phyloP scores from a whole-genome alignment of 805 yeast species.

The Candida alai region DNA sequence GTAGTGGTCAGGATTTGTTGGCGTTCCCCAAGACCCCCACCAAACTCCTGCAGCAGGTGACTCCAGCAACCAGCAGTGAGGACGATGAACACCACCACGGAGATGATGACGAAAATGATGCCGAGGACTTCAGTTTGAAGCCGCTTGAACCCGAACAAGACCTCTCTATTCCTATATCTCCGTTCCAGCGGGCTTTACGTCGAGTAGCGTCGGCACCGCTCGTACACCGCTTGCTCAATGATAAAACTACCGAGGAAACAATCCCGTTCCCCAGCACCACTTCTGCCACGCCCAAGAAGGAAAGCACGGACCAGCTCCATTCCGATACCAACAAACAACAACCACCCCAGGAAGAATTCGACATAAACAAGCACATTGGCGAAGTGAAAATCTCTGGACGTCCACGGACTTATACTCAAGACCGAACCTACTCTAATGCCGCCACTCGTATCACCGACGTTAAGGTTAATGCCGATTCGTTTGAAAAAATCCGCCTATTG shows the following conservation, averaged over 20 bases:
- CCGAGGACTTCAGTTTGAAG: slow-evolving; percentile 15
- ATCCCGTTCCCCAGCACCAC: slow-evolving; percentile 3
- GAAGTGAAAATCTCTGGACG: slow-evolving; percentile 32
- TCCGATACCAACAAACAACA: too few relatives aligned
- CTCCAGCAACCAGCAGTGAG: too few relatives aligned
- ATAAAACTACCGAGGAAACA: slow-evolving; percentile 4
- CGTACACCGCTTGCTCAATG: slow-evolving; percentile 32
- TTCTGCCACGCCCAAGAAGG: slow-evolving; percentile 7
- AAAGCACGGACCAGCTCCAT: background rate
- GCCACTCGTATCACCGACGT: slow-evolving; percentile 72
- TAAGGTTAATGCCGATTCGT: slow-evolving; percentile 81
- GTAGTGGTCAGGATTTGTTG: too few relatives aligned
- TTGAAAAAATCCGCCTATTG: slow-evolving; percentile 82
- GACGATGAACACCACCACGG: too few relatives aligned
- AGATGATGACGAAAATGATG: slow-evolving; percentile 6
- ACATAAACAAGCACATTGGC: slow-evolving; percentile 40
- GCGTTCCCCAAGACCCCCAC: too few relatives aligned
- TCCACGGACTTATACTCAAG: slow-evolving; percentile 39
- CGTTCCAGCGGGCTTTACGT: slow-evolving; percentile 40
- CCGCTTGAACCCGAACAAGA: slow-evolving; percentile 4
- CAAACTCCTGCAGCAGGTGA: too few relatives aligned
- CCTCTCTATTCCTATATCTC: slow-evolving; percentile 11
- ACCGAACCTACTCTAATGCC: slow-evolving; percentile 66
- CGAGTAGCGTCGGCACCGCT: slow-evolving; percentile 86
- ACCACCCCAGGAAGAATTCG: slow-evolving; percentile 37